Percentiles rank a stretch among this genome's conserved stretches.
phyloP scores from a whole-genome alignment of 2,329 filamentous ascomycete species.

The Trichoderma sp. region DNA sequence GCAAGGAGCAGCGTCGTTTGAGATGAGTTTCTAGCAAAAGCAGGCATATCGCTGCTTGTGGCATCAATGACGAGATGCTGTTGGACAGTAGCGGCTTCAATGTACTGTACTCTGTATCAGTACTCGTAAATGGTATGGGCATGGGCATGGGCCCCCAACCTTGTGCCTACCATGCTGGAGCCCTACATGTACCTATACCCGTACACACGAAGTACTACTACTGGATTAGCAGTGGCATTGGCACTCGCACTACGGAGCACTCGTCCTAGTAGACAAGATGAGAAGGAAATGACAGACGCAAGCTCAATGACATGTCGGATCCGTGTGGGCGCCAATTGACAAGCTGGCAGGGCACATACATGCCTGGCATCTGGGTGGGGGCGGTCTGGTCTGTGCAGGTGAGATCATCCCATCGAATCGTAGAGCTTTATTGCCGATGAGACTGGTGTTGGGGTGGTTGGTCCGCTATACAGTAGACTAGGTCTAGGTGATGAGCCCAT shows the following conservation, averaged over 20 bases:
- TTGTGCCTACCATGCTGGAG: not conserved
- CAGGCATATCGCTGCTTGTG: not conserved
- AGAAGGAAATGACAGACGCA: not conserved
- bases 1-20: not conserved
- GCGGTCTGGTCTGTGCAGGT: constrained; percentile 13
- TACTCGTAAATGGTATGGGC: not conserved
- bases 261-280: not conserved
- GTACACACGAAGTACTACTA: not conserved
- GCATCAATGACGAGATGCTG: not conserved
- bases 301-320: constrained; percentile 2
- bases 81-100: not conserved
- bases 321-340: not conserved
- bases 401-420: constrained; percentile 17
- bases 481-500: not conserved
- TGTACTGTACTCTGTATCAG: not conserved
- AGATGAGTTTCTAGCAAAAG: not conserved
- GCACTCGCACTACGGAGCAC: not conserved
- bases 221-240: not conserved
- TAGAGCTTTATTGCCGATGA: constrained; percentile 7
- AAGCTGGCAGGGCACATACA: constrained; percentile 1
- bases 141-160: not conserved
- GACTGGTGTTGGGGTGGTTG: constrained; percentile 12
- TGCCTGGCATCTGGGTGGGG: constrained; percentile 9
- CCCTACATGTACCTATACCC: not conserved
- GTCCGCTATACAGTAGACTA: not conserved